These are phyloP conservation scores for Calonectria pteridis DNA, from an alignment of 2,329 filamentous ascomycete species.

Conservation along the genomic window DNA sequence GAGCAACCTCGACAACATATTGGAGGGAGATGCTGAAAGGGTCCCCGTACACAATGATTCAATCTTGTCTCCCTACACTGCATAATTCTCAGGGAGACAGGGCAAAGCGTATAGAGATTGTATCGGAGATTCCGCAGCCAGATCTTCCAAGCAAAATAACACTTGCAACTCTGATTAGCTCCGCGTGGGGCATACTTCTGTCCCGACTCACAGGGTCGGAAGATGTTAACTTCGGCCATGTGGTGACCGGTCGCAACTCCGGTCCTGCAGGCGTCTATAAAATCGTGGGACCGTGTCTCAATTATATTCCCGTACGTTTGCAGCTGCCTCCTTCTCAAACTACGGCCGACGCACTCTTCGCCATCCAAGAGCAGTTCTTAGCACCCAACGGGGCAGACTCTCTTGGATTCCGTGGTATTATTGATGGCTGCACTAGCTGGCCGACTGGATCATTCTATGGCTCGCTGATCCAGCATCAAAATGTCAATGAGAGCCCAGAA, in stretches of 20 bases:
- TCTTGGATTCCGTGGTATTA: conserved; percentile 31
- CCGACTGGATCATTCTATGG: conserved; percentile 3
- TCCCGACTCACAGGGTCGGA: conserved; percentile 26
- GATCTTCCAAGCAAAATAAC: neutral
- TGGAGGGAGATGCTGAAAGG: conserved; percentile 57
- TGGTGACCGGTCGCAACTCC: neutral
- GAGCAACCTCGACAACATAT: conserved; percentile 46
- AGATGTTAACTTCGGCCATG: neutral
- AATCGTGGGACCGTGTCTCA: neutral
- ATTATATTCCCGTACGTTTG: neutral
- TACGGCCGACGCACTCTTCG: conserved; percentile 3
- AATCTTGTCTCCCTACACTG: conserved; percentile 43
- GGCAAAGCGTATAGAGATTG: neutral
- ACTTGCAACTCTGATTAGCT: conserved; percentile 36
- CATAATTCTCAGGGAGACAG: conserved; percentile 39
- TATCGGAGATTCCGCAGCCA: conserved; percentile 25
- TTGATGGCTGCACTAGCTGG: conserved; percentile 33
- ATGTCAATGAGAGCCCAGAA: conserved; percentile 35
- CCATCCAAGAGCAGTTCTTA: conserved; percentile 31
- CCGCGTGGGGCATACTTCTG: conserved; percentile 45
- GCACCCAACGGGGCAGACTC: conserved; percentile 30
- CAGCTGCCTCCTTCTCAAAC: conserved; percentile 2
- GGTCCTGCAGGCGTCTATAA: neutral
- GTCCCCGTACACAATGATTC: conserved; percentile 45
- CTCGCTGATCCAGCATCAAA: conserved; percentile 36